Conservation (phyloP, 2,329 filamentous ascomycete species). For the Trichophyton benhamiae region DNA sequence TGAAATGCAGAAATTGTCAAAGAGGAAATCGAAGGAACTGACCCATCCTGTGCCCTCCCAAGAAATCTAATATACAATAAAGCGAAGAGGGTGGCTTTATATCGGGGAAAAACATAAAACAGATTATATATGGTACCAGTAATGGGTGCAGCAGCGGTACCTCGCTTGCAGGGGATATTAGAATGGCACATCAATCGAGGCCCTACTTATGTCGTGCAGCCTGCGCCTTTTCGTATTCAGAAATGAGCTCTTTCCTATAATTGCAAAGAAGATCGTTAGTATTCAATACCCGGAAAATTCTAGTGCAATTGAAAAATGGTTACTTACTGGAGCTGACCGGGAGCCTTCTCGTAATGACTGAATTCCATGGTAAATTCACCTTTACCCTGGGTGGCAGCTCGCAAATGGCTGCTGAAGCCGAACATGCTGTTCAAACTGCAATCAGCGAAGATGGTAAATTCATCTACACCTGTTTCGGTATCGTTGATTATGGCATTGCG, state of each 20-base stretch:
- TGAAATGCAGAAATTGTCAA: neutral
- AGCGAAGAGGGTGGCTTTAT: slow-evolving; percentile 15
- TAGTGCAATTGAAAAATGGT: neutral
- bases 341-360: slow-evolving; percentile 81
- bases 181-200: slow-evolving; percentile 9
- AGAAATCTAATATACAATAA: slow-evolving; percentile 15
- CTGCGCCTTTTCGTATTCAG: slow-evolving; percentile 55
- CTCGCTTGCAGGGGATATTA: neutral
- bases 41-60: slow-evolving; percentile 2
- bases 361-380: slow-evolving; percentile 99
- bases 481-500: slow-evolving; percentile 89
- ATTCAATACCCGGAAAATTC: neutral
- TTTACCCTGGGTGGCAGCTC: slow-evolving; percentile 93
- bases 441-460: slow-evolving; percentile 85
- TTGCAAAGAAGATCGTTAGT: neutral
- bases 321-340: slow-evolving; percentile 75
- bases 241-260: slow-evolving; percentile 50
- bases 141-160: neutral
- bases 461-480: slow-evolving; percentile 83
- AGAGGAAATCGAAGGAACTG: neutral
- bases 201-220: slow-evolving; percentile 52
- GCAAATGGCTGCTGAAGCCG: slow-evolving; percentile 80
- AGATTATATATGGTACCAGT: neutral
- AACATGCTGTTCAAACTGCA: slow-evolving; percentile 97
- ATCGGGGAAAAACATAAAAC: neutral